Evolutionary conservation across 352 stramenopile genomes (phyloP).

Genomic region (Globisporangium irregulare): DNA sequence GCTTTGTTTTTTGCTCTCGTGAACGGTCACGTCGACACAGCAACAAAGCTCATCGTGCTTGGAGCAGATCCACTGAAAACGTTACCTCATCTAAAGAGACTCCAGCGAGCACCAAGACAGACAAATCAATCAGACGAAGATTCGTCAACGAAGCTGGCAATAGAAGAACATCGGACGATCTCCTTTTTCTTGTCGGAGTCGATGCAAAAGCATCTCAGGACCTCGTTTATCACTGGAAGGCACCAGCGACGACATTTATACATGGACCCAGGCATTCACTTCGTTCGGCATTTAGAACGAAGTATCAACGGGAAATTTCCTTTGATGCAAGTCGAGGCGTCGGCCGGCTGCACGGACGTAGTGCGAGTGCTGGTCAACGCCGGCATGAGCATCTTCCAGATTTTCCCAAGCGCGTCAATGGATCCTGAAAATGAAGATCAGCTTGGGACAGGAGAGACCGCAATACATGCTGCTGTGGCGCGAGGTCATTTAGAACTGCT

Average conservation of each 20-base stretch:
- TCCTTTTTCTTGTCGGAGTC: constrained; percentile 22
- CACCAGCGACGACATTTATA: background rate
- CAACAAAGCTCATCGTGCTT: constrained; percentile 52
- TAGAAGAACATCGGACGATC: background rate
- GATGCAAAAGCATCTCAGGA: constrained; percentile 26
- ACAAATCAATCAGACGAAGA: background rate
- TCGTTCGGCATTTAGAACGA: constrained; percentile 38
- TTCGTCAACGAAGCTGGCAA: background rate
- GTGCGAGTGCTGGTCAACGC: constrained; percentile 37
- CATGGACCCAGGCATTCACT: constrained; percentile 22
- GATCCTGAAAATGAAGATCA: background rate
- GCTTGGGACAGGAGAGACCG: constrained; percentile 26
- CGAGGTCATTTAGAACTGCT: constrained; percentile 46
- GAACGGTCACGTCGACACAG: constrained; percentile 50
- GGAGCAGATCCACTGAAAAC: constrained; percentile 45
- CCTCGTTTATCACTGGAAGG: constrained; percentile 5
- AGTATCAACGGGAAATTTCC: constrained; percentile 41
- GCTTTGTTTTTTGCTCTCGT: constrained; percentile 53
- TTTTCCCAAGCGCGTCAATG: background rate
- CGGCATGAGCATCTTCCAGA: constrained; percentile 43
- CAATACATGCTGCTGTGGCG: constrained; percentile 50
- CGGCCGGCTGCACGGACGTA: constrained; percentile 31
- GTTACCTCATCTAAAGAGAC: constrained; percentile 31
- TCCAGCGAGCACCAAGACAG: constrained; percentile 7
- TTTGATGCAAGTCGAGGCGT: constrained; percentile 39